These are phyloP conservation scores for Vachellia collinsii DNA, from an alignment of 306 rosid species.

Conservation along the genomic window DNA sequence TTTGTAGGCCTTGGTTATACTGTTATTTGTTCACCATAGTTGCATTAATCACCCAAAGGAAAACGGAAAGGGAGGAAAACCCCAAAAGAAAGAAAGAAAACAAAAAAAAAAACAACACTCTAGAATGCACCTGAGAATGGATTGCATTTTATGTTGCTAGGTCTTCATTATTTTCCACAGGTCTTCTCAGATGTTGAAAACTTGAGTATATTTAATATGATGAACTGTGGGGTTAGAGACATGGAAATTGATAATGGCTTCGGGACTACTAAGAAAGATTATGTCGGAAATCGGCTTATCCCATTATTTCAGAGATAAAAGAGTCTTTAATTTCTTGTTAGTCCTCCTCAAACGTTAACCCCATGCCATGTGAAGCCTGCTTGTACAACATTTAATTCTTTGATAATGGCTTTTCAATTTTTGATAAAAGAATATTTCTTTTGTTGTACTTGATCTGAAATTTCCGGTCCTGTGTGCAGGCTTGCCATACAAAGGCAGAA, in stretches of 20 bases:
- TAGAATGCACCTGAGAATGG: background rate
- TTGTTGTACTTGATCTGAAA: slow-evolving; percentile 22
- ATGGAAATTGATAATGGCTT: slow-evolving; percentile 5
- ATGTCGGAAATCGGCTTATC: background rate
- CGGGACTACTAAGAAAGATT: background rate
- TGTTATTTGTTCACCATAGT: background rate
- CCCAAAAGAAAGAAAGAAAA: background rate
- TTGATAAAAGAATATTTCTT: background rate
- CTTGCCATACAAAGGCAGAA: slow-evolving; percentile 98
- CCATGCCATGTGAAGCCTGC: background rate
- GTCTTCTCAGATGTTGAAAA: slow-evolving; percentile 4
- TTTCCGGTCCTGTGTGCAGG: slow-evolving; percentile 58
- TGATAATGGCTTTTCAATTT: slow-evolving; percentile 4
- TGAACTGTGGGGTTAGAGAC: slow-evolving; percentile 16
- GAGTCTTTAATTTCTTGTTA: slow-evolving; percentile 1
- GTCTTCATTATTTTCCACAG: slow-evolving; percentile 1
- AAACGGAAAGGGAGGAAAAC: too few relatives aligned
- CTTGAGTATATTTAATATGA: slow-evolving; percentile 6
- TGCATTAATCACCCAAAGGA: background rate
- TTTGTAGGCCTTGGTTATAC: background rate
- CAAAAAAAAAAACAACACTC: background rate
- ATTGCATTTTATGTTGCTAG: background rate
- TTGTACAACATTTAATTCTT: background rate
- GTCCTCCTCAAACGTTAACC: background rate
- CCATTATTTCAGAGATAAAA: background rate